Base-by-base conservation (phyloP, 768 basidiomycete species). In the Sarcomyxa edulis region DNA sequence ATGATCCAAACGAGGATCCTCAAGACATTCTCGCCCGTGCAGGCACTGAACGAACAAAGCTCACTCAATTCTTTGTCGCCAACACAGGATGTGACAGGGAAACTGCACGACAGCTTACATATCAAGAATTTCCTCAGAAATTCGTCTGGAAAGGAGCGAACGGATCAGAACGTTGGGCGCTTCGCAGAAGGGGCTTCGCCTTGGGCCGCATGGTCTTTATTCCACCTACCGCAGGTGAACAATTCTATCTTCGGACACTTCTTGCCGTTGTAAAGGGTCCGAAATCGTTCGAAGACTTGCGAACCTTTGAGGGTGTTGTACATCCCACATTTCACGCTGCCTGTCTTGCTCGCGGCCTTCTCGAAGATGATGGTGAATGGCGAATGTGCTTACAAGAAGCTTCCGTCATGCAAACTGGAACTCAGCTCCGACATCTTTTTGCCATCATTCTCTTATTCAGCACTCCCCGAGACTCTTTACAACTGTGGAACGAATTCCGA, bases 241-340 rank as follows among this genome's bases (percentile, higher is more conserved):
- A 48, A 0, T 71, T 65, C 44, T 69, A 71, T 43, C 61, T 73
- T 0, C 53, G 66, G 0, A 48, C 56, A 2, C 56, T 74, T 1
- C 55, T 74, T 0, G 61, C 64, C 6, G 52, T 64, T 3, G 60
- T 65, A 16, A 58, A 54, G 35, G 68, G 68, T 18, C 42, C 65
- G 0, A 59, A 22, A 9, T 58, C 53, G 0, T 59, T 52, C 36
- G 42, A 49, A 1, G 49, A 59, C 26, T 48, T 62, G 3, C 39
- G 47, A 0, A 46, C 46, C 1, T 47, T 43, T 22, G 23, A 48
- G 19, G 56, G 52, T 1, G 23, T 36, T 5, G 12, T 5, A 37
- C 44, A 33, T 41, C 46, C 50, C 0, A 61, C 66, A 2, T 71
- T 58, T 29, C 44, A 56, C 19, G 62, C 48, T 3, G 68, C 66